Base-by-base conservation (phyloP, 805 yeast genomes). In the Maudiozyma bulderi region DNA sequence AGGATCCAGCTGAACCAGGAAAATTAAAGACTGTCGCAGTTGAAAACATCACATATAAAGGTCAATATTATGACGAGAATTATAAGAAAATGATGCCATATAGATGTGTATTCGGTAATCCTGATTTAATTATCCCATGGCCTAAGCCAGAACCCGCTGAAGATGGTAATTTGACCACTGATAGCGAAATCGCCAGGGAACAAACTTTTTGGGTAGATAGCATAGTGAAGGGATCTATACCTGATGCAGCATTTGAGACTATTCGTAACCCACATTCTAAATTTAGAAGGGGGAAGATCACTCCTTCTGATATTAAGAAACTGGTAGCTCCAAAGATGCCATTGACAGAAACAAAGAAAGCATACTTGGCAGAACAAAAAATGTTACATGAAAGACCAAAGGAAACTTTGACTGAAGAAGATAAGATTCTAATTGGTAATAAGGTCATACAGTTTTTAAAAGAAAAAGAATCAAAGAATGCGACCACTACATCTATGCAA, bases 51-150 rank as follows among this genome's bases (percentile, higher is more conserved):
- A 80, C 74, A 31, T 80, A 81, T 61, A 76, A 76, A 46, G 95
- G 86, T 26, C 68, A 72, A 46, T 83, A 84, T 61, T 91, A 77
- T 65, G 95, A 89, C 61, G 78, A 77, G 43, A 78, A 83, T 55
- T 81, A 83, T 66, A 82, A 82, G 62, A 73, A 73, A 58, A 77
- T 83, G 74, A 68, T 87, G 71, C 95, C 95, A 32, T 78, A 78
- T 51, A 79, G 98, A 66, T 78, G 80, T 56, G 87, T 90, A 29
- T 77, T 76, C 54, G 81, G 85, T 56, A 82, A 84, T 57, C 78
- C 76, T 40, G 76, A 80, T 47, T 70, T 87, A 47, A 77, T 81
- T 28, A 81, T 90, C 46, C 97, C 97, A 47, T 91, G 95, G 95
- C 96, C 96, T 38, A 76, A 78, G 57, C 90, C 93, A 1, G 80